These are phyloP conservation scores for Sporothrix pallida DNA, from an alignment of 2,329 filamentous ascomycete species.

Conservation along the genomic window DNA sequence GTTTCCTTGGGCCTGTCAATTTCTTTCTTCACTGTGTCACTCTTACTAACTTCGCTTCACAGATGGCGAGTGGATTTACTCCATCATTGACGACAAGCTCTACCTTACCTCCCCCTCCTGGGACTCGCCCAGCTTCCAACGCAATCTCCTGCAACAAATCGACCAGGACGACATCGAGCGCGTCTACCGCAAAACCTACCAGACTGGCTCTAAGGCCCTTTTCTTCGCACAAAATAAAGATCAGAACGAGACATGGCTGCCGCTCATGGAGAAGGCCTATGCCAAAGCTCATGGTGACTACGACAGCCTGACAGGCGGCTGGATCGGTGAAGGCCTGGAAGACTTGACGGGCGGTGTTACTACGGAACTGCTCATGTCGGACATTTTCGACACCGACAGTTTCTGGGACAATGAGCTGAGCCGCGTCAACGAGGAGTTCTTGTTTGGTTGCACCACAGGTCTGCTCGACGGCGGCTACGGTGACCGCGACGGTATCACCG, in stretches of 20 bases:
- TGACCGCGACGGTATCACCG: constrained; percentile 62
- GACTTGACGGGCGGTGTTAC: constrained; percentile 70
- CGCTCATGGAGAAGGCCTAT: constrained; percentile 79
- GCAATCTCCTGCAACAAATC: constrained; percentile 75
- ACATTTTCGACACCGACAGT: constrained; percentile 74
- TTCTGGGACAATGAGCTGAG: constrained; percentile 83
- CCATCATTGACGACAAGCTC: constrained; percentile 89
- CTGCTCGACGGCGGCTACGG: constrained; percentile 54
- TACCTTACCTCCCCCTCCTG: constrained; percentile 83
- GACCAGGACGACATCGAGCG: constrained; percentile 71
- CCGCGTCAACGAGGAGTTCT: constrained; percentile 78
- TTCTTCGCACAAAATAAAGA: constrained; percentile 79
- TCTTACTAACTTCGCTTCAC: constrained; percentile 27
- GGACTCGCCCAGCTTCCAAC: constrained; percentile 77
- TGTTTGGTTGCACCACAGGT: constrained; percentile 66
- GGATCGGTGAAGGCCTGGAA: constrained; percentile 64
- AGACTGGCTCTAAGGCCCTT: constrained; percentile 74
- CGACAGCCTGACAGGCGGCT: constrained; percentile 74
- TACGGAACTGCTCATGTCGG: constrained; percentile 67
- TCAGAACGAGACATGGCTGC: constrained; percentile 80
- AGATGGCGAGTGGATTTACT: constrained; percentile 91
- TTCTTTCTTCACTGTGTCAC: too few species aligned
- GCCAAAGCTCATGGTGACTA: constrained; percentile 84
- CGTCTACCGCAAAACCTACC: constrained; percentile 70
- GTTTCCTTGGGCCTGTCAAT: background rate